Evolutionary conservation across 75 land plant species (phyloP), one percentile per base, ranked within the genome.

Genomic region (Larix kaempferi): DNA sequence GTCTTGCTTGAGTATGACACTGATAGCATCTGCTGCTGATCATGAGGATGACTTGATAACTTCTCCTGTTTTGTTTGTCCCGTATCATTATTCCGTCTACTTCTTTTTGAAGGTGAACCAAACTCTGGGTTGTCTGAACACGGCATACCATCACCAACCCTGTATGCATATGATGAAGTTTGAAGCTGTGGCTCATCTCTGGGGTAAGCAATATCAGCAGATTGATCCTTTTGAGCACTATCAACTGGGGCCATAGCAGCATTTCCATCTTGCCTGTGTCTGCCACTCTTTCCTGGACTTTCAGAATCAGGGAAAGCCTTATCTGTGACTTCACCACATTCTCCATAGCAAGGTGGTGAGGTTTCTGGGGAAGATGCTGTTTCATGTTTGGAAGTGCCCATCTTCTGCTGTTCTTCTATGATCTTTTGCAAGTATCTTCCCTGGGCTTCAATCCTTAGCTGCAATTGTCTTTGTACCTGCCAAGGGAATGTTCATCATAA

Each of bases 381-480:
- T 39, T 69, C 49, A 69, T 19, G n/a, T 69, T 69, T 69, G 52
- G 73, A 52, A 49, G 54, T 49, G 54, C 82, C 61, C 21, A 79
- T 80, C 41, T 80, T 82, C 69, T 88, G 78, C 59, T 88, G 90
- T 57, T 86, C 89, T n/a, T 88, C 90, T 59, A 86, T 83, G 64
- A 88, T 88, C 76, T 88, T 88, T 55, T 88, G 86, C 56, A 88
- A 79, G 57, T 83, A 83, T 62, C 81, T 83, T 14, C 89, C 89
- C 74, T 88, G 90, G 21, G 90, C 89, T 71, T 88, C 90, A 75
- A 86, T 88, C 35, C 89, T 59, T 23, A 83, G 56, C 77, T 88
- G 88, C 23, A 88, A 67, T 61, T 86, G 89, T 35, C 89, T 77
- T 76, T 88, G 90, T 15, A 88, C 89, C 90, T 88, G 89, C 52